Percentiles rank a stretch among this genome's conserved stretches.
phyloP scores from a whole-genome alignment of 139 green algal genomes.

The Auxenochlorella pyrenoidosa region DNA sequence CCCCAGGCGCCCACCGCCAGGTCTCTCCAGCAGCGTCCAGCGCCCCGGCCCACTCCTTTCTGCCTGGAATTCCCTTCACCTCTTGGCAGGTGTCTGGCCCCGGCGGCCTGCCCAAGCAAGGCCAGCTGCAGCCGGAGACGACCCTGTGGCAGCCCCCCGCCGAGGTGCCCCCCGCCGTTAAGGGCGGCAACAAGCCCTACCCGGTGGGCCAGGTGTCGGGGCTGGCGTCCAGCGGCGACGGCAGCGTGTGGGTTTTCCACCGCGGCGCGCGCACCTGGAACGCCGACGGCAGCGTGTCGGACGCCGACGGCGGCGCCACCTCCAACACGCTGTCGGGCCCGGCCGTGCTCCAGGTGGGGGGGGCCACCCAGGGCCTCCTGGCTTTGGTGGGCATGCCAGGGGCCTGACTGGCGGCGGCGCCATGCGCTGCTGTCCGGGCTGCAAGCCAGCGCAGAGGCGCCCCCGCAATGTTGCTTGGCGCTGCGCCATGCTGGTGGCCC shows the following conservation, averaged over 20 bases:
- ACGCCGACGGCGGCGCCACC: constrained; percentile 50
- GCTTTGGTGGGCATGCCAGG: no score
- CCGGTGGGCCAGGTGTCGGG: constrained; percentile 48
- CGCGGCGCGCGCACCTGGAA: constrained; percentile 67
- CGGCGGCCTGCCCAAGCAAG: background rate
- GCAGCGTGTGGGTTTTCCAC: constrained; percentile 78
- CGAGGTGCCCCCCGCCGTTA: background rate
- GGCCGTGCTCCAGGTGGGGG: constrained; percentile 51
- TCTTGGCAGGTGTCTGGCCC: constrained; percentile 11
- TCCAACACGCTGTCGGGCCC: constrained; percentile 46
- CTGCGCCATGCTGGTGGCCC: no score
- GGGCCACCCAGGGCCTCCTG: no score
- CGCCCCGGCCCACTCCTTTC: no score
- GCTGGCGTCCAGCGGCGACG: constrained; percentile 46
- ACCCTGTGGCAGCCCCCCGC: constrained; percentile 16
- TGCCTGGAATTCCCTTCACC: no score
- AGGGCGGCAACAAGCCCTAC: background rate
- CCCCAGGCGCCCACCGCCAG: no score
- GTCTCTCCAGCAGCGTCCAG: no score
- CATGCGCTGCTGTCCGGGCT: no score
- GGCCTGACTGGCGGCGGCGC: no score
- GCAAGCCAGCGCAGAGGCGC: no score
- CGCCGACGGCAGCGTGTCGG: constrained; percentile 41
- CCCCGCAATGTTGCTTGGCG: no score
- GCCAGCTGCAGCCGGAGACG: constrained; percentile 15